A percentile compares a stretch with the other conserved stretches of the same genome.
Evolutionary conservation across 345 rosid genomes (phyloP).

Genomic region (Stellera chamaejasme): DNA sequence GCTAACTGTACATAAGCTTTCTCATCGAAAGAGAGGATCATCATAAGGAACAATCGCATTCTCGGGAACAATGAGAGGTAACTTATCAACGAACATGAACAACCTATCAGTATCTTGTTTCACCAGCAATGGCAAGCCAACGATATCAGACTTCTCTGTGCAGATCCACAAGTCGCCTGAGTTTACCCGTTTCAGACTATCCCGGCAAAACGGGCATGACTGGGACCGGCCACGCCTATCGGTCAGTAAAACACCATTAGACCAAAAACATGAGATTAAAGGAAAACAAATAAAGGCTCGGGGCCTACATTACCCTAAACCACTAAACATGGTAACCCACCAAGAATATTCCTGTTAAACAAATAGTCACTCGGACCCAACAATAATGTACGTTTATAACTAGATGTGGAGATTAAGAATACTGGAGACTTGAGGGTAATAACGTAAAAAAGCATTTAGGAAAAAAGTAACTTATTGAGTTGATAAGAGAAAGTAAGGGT

Average conservation of each 20-base stretch:
- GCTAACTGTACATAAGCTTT: constrained; percentile 7
- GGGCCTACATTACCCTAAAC: not conserved
- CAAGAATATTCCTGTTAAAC: too few relatives aligned
- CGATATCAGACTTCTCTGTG: constrained; percentile 34
- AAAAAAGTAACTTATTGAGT: too few relatives aligned
- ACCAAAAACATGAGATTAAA: not conserved
- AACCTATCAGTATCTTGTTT: constrained; percentile 49
- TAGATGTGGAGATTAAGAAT: too few relatives aligned
- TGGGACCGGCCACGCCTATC: constrained; percentile 56
- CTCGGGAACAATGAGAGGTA: constrained; percentile 60
- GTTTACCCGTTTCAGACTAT: constrained; percentile 46
- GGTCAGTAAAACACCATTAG: constrained; percentile 6
- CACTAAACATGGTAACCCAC: not conserved
- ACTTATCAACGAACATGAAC: constrained; percentile 53
- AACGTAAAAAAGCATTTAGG: too few relatives aligned
- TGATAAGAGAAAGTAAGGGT: too few relatives aligned
- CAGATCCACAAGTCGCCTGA: constrained; percentile 68
- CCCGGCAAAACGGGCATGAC: constrained; percentile 81
- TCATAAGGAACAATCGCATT: constrained; percentile 33
- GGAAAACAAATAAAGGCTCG: not conserved
- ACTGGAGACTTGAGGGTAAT: too few relatives aligned
- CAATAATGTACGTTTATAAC: too few relatives aligned
- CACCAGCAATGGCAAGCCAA: constrained; percentile 29
- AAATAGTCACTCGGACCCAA: too few relatives aligned
- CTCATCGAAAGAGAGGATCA: constrained; percentile 43